phyloP scores from a whole-genome alignment of 2,329 filamentous ascomycete species.

The Xylaria sp. region DNA sequence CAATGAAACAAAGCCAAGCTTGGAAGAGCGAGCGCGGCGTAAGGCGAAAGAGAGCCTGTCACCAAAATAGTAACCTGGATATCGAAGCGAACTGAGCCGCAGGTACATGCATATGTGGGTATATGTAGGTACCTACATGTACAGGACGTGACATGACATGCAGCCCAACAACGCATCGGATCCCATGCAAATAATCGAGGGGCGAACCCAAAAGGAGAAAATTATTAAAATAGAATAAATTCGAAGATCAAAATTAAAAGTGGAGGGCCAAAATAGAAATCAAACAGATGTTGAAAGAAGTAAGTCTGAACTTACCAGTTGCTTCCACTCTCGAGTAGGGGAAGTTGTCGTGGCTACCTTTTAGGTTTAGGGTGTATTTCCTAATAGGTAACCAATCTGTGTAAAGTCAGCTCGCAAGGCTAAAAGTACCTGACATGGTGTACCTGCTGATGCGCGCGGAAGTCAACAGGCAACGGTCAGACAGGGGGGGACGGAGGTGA shows the following conservation, averaged over 20 bases:
- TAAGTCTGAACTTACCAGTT: slow-evolving; percentile 5
- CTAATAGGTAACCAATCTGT: slow-evolving; percentile 25
- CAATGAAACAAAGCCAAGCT: slow-evolving; percentile 34
- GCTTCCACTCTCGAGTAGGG: not conserved
- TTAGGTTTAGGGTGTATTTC: slow-evolving; percentile 7
- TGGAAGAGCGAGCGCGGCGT: slow-evolving; percentile 24
- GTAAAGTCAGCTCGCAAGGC: slow-evolving; percentile 21
- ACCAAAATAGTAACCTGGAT: slow-evolving; percentile 41
- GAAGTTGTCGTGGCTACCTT: not conserved
- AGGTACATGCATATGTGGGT: slow-evolving; percentile 36
- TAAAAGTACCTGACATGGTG: slow-evolving; percentile 6
- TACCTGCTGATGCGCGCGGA: slow-evolving; percentile 34
- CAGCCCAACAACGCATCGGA: not conserved
- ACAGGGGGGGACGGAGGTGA: slow-evolving; percentile 32
- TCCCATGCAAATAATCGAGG: not conserved
- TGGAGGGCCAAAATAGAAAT: not conserved
- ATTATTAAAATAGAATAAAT: not conserved
- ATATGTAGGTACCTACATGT: slow-evolving; percentile 21
- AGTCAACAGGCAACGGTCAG: slow-evolving; percentile 31
- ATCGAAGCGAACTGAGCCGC: slow-evolving; percentile 39
- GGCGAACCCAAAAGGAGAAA: not conserved
- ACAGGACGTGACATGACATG: slow-evolving; percentile 1
- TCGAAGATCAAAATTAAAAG: too few species aligned
- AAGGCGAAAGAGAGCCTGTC: slow-evolving; percentile 34
- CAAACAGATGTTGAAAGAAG: not conserved